phyloP scores from a whole-genome alignment of 2,329 filamentous ascomycete species.

The Berkeleyomyces basicola region DNA sequence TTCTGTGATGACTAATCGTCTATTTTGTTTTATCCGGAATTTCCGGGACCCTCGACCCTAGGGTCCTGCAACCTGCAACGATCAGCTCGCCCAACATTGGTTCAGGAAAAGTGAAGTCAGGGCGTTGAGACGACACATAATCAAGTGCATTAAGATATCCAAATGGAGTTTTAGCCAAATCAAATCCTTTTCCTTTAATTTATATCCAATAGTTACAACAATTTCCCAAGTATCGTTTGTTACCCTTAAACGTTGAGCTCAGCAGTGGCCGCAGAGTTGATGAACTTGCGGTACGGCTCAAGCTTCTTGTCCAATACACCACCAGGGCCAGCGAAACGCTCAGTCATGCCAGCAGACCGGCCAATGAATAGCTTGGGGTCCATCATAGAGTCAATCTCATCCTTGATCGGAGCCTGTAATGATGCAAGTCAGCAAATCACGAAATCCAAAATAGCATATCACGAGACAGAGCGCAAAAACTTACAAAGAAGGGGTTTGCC shows the following conservation, averaged over 20 bases:
- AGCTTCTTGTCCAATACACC: slow-evolving; percentile 25
- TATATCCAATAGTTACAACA: too few species aligned
- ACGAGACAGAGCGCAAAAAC: background rate
- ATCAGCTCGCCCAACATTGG: too few species aligned
- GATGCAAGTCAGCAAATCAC: background rate
- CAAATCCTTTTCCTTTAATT: too few species aligned
- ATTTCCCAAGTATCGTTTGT: background rate
- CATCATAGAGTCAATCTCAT: slow-evolving; percentile 50
- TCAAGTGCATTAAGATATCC: too few species aligned
- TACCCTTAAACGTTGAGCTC: slow-evolving; percentile 23
- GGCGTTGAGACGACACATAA: too few species aligned
- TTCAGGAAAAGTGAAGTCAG: too few species aligned
- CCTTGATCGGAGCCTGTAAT: slow-evolving; percentile 38
- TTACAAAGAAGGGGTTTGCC: slow-evolving; percentile 51
- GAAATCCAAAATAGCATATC: background rate
- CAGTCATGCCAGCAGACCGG: slow-evolving; percentile 29
- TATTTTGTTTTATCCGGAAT: background rate
- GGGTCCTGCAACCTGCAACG: too few species aligned
- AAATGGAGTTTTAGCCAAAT: too few species aligned
- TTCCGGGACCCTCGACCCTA: too few species aligned
- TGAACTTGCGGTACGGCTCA: slow-evolving; percentile 23
- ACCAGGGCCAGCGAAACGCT: slow-evolving; percentile 26
- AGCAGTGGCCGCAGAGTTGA: slow-evolving; percentile 22
- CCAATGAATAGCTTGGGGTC: slow-evolving; percentile 39
- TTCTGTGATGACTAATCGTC: background rate